These are phyloP conservation scores for Plasmodium adleri DNA, from an alignment of 169 alveolate species.

Conservation along the genomic window DNA sequence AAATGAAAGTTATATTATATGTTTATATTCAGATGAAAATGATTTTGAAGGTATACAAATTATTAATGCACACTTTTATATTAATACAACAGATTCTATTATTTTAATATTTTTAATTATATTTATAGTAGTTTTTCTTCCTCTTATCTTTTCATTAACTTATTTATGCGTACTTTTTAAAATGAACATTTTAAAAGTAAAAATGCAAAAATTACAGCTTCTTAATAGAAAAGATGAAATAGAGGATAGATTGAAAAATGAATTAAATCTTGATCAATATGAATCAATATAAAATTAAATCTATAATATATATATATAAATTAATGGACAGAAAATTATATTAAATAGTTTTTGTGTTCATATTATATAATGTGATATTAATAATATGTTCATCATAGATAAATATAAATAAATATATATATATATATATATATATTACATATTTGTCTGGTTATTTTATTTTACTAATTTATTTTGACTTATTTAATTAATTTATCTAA, in stretches of 20 bases:
- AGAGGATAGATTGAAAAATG: slow-evolving; percentile 53
- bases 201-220: slow-evolving; percentile 62
- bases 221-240: slow-evolving; percentile 71
- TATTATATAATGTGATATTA: no score
- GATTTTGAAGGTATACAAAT: slow-evolving; percentile 72
- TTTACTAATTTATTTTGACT: no score
- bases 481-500: no score
- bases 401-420: no score
- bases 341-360: no score
- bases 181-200: slow-evolving; percentile 35
- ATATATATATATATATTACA: no score
- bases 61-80: slow-evolving; percentile 50
- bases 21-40: slow-evolving; percentile 75
- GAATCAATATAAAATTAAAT: slow-evolving; percentile 22
- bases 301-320: no score
- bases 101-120: slow-evolving; percentile 58
- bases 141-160: slow-evolving; percentile 49
- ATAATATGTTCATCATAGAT: no score
- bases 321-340: no score
- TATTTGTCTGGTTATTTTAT: no score
- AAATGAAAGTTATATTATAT: slow-evolving; percentile 39
- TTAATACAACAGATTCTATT: slow-evolving; percentile 62
- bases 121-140: slow-evolving; percentile 60
- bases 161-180: slow-evolving; percentile 49
- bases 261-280: slow-evolving; percentile 45